Conservation (phyloP, 441 rosid genomes). For the Gossypium davidsonii region DNA sequence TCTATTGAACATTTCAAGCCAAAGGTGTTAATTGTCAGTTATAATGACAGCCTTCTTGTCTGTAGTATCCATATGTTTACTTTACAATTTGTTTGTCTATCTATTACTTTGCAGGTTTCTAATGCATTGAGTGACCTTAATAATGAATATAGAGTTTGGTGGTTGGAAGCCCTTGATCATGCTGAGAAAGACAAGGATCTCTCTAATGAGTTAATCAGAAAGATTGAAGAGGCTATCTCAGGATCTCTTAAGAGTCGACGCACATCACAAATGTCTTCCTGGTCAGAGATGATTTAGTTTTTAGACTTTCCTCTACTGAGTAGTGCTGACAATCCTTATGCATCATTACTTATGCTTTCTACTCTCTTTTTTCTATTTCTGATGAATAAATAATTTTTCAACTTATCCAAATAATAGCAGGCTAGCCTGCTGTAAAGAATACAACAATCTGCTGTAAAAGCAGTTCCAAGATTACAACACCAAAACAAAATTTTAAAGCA, state of each 20-base stretch:
- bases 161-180: constrained; percentile 77
- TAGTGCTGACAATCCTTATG: neutral
- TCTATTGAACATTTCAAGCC: neutral
- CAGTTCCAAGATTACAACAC: neutral
- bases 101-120: constrained; percentile 49
- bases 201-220: constrained; percentile 63
- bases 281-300: constrained; percentile 39
- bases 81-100: neutral
- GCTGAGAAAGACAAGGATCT: constrained; percentile 60
- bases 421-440: neutral
- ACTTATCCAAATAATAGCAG: neutral
- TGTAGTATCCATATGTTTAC: neutral
- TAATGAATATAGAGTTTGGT: constrained; percentile 58
- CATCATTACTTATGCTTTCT: neutral
- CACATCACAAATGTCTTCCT: constrained; percentile 46
- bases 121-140: constrained; percentile 39
- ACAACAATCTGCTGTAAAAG: neutral
- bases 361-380: neutral
- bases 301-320: constrained; percentile 6
- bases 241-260: constrained; percentile 53
- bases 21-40: neutral
- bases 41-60: neutral
- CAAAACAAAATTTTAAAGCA: neutral
- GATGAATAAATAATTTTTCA: neutral
- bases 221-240: constrained; percentile 76